Conservation (phyloP, 345 rosid genomes). For the Xanthoceras sorbifolium region DNA sequence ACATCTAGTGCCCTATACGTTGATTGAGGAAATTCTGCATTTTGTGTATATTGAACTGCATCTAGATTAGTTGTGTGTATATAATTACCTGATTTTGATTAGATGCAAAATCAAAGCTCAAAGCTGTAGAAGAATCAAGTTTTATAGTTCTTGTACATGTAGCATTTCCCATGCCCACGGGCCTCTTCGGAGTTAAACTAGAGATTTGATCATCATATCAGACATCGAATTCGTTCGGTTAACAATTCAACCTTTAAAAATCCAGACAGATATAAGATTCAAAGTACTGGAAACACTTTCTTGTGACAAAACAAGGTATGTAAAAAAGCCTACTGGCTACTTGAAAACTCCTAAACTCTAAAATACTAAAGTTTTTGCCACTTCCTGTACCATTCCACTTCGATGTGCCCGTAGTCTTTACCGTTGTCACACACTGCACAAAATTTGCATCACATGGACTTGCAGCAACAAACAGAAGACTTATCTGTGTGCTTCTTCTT, state of each 20-base stretch:
- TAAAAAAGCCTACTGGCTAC: not conserved
- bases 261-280: slow-evolving; percentile 2
- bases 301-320: not conserved
- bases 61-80: not conserved
- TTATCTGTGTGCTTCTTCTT: slow-evolving; percentile 2
- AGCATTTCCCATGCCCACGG: not conserved
- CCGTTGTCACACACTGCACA: not conserved
- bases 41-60: not conserved
- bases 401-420: not conserved
- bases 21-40: slow-evolving; percentile 5
- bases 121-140: not conserved
- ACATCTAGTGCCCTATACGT: slow-evolving; percentile 1
- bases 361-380: not conserved
- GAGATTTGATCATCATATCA: not conserved
- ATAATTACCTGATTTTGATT: not conserved
- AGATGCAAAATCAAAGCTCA: not conserved
- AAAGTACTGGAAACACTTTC: not conserved
- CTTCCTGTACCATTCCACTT: not conserved
- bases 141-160: no score
- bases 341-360: slow-evolving; percentile 17
- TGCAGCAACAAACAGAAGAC: slow-evolving; percentile 6
- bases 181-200: not conserved
- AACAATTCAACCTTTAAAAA: not conserved
- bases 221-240: not conserved
- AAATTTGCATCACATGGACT: not conserved